phyloP scores from a whole-genome alignment of 495 filamentous ascomycete genomes.

The Aspergillus panamensis region DNA sequence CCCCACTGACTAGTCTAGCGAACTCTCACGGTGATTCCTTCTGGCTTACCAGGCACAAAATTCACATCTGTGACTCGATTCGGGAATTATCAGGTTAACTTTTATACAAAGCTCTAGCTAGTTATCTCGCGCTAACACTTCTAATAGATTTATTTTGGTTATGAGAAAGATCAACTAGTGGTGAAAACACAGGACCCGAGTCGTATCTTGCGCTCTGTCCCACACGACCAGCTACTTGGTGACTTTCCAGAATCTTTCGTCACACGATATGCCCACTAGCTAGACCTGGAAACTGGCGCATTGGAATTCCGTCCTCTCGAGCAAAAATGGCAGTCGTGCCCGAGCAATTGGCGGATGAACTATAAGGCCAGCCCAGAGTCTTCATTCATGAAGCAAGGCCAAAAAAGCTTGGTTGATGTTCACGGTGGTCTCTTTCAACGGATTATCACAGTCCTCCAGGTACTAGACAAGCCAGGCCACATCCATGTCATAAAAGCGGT shows the following conservation, averaged over 20 bases:
- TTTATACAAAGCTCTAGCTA: background rate
- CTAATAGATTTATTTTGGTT: constrained; percentile 36
- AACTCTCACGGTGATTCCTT: constrained; percentile 38
- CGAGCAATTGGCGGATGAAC: constrained; percentile 23
- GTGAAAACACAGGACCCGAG: constrained; percentile 14
- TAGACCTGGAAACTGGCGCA: constrained; percentile 44
- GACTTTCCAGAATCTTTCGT: constrained; percentile 48
- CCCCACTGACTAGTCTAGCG: constrained; percentile 8
- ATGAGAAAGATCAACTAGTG: constrained; percentile 24
- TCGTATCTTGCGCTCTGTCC: constrained; percentile 43
- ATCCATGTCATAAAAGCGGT: constrained; percentile 35
- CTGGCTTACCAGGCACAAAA: constrained; percentile 37
- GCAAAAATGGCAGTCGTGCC: constrained; percentile 37
- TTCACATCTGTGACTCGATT: constrained; percentile 35
- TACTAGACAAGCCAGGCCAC: constrained; percentile 28
- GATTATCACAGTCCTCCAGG: constrained; percentile 29
- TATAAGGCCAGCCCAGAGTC: constrained; percentile 8
- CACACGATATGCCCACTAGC: constrained; percentile 32
- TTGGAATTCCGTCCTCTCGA: constrained; percentile 47
- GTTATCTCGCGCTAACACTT: background rate
- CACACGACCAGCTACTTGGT: constrained; percentile 30
- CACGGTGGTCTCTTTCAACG: constrained; percentile 23
- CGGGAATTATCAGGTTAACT: constrained; percentile 22
- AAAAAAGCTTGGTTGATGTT: constrained; percentile 30
- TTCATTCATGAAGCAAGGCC: constrained; percentile 3